Evolutionary conservation across 176 grass and related monocot species (phyloP), one percentile per base, ranked within the genome.

Genomic region (Triticum timopheevii): DNA sequence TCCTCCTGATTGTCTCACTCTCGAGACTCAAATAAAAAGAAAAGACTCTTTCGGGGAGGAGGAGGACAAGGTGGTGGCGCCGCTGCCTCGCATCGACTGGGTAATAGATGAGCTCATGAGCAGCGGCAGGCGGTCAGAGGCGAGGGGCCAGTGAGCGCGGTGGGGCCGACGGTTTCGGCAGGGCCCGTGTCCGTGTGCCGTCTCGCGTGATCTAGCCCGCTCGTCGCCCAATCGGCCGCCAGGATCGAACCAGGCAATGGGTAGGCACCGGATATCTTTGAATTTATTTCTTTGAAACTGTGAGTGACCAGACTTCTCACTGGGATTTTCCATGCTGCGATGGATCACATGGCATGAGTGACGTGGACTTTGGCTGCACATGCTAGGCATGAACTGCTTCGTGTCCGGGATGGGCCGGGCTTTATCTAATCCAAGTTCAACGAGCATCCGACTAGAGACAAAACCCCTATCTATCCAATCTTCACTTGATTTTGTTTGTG

Each of bases 21-120:
- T 25, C 44, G 5, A 28, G 17, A 16, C 42, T 71, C 9, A 64
- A 27, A 59, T 20, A 82, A 80, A 87, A 90, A 65, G 45, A 80
- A 87, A 90, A 65, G 45, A 76, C 20, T 38, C 85, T 84, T 87
- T 79, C 24, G 50, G 24, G 28, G 17, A n/a, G 38, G 66, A 38
- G 75, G 30, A 56, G 30, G 56, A 67, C 69, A 16, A 81, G 71
- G 71, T 8, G 39, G 50, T 62, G 36, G 15, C 44, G 85, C 15
- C 22, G 71, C 65, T 61, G 82, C 13, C 38, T 75, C 8, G 82
- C 67, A 61, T 58, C 34, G 52, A 80, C 75, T 75, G 6, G 13
- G 67, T 68, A 87, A 84, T 87, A 80, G 85, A 75, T 61, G 80
- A 67, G 84, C 42, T 74, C 72, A 74, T 74, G 40, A 75, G 42